Evolutionary conservation across 2,329 filamentous ascomycete species (phyloP).

Genomic region (Hymenotorrendiella dingleyae): DNA sequence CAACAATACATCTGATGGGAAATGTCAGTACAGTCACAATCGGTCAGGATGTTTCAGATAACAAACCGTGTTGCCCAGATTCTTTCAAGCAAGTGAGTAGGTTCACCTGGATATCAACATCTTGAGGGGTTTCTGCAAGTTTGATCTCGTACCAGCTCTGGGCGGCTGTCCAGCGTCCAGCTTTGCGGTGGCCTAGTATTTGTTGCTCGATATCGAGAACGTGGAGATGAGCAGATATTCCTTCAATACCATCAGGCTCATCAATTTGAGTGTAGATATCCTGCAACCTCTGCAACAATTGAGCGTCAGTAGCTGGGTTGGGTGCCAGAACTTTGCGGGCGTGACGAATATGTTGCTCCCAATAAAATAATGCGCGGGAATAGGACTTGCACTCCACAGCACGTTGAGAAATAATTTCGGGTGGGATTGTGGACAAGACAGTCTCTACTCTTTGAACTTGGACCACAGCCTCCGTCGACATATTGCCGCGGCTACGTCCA

Average conservation of each 20-base stretch:
- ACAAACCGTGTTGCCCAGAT: slow-evolving; percentile 84
- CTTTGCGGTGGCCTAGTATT: slow-evolving; percentile 85
- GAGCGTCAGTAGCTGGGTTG: slow-evolving; percentile 38
- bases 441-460: slow-evolving; percentile 61
- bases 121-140: slow-evolving; percentile 70
- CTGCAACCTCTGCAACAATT: slow-evolving; percentile 72
- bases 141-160: slow-evolving; percentile 98
- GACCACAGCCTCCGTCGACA: slow-evolving; percentile 36
- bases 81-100: slow-evolving; percentile 85
- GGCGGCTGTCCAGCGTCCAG: slow-evolving; percentile 86
- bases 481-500: slow-evolving; percentile 12
- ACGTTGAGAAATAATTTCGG: slow-evolving; percentile 69
- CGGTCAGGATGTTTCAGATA: neutral
- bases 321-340: slow-evolving; percentile 15
- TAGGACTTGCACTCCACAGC: slow-evolving; percentile 94
- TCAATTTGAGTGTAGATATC: slow-evolving; percentile 97
- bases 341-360: slow-evolving; percentile 81
- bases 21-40: slow-evolving; percentile 20
- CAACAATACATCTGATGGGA: slow-evolving; percentile 64
- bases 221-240: slow-evolving; percentile 81
- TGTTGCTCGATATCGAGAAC: slow-evolving; percentile 91
- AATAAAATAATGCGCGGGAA: slow-evolving; percentile 84
- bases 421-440: slow-evolving; percentile 63
- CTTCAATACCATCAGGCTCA: slow-evolving; percentile 92
- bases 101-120: slow-evolving; percentile 73